Evolutionary conservation across 2,329 filamentous ascomycete species (phyloP), one percentile per base, ranked within the genome.

Genomic region (Alternaria arborescens): DNA sequence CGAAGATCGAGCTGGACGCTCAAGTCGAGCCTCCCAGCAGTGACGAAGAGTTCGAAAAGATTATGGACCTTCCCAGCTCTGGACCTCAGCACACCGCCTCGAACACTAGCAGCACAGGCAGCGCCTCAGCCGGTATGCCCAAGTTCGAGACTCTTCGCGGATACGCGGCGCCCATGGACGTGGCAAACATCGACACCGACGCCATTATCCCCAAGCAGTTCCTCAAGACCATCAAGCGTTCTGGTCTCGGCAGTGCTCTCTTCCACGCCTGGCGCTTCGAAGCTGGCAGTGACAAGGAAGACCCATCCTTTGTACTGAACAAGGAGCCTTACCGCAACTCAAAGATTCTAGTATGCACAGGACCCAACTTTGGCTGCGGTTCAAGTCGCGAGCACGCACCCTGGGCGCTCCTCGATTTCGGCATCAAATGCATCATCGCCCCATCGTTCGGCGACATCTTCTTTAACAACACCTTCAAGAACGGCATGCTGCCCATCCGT

Each of bases 391-490:
- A 98, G 81, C 95, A 98, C 82, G 95, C 95, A 3, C 95, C 95
- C 1, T 98, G 95, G 95, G 94, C 95, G 6, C 87, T 98, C 24
- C 89, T 97, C 58, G 95, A 98, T 81, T 98, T 98, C 72, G 95
- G 95, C 69, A 97, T 99, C 82, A 92, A 91, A 77, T 94, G 91
- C 78, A 86, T 98, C 73, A 97, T 98, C 70, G 95, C 94, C 1
- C 92, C 93, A 1, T 94, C 91, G 1, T 92, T 87, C 69, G 91
- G 91, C 60, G 93, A 97, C 76, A 99, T 99, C 80, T 97, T 97
- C 88, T 96, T 94, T 88, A 97, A 97, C 88, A 99, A 99, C 85
- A 95, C 91, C n/a, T 98, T 97, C 87, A 98, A 99, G 87, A 99
- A 99, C 83, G 94, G 94, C 83, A 98, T 98, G 95, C 84, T 98